These are phyloP conservation scores for Sideroxylon spinosum DNA, from an alignment of 179 eudicot species.

Conservation along the genomic window DNA sequence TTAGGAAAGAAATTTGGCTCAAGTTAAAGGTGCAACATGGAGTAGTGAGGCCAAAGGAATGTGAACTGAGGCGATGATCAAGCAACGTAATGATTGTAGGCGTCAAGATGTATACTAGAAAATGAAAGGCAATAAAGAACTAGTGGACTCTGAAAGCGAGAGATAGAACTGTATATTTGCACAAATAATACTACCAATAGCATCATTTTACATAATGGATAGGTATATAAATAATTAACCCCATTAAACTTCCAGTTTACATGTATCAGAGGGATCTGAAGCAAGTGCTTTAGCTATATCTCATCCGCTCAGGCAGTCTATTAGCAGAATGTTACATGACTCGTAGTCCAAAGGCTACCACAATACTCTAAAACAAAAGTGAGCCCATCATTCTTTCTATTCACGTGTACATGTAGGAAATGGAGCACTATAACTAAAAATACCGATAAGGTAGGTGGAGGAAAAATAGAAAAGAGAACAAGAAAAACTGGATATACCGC, in stretches of 20 bases:
- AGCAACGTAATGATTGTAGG: neutral
- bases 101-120: neutral
- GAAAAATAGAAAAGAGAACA: neutral
- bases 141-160: no score
- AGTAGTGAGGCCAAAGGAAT: neutral
- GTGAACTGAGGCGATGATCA: neutral
- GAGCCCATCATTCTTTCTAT: neutral
- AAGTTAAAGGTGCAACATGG: conserved; percentile 7
- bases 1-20: neutral
- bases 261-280: neutral
- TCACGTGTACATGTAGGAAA: neutral
- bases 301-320: conserved; percentile 5
- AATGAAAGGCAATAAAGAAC: neutral
- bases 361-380: neutral
- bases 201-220: neutral
- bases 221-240: neutral
- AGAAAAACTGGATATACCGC: conserved; percentile 52
- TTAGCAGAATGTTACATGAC: neutral
- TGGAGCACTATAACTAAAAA: neutral
- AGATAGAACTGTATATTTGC: no score
- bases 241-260: no score
- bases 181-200: neutral
- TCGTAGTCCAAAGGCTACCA: neutral
- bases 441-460: neutral
- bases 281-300: neutral